Evolutionary conservation across 805 yeast genomes (phyloP).

Genomic region (Metschnikowia kunwiensis): DNA sequence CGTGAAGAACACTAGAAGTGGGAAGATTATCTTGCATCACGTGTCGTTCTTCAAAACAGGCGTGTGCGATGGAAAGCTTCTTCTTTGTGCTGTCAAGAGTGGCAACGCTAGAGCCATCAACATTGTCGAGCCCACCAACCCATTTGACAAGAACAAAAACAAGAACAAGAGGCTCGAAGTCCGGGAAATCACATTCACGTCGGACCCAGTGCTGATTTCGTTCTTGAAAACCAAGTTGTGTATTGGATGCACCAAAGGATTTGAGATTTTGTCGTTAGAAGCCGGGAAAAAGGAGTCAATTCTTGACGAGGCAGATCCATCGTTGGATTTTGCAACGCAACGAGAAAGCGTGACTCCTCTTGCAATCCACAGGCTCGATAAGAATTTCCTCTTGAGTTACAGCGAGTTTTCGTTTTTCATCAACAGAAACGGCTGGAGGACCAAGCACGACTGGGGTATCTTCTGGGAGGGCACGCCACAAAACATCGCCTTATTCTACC

Average conservation of each 20-base stretch:
- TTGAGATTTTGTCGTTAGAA: constrained; percentile 86
- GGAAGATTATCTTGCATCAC: constrained; percentile 80
- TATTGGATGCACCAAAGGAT: constrained; percentile 95
- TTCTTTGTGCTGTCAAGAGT: constrained; percentile 85
- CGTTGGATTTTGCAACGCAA: constrained; percentile 87
- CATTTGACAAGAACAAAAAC: constrained; percentile 61
- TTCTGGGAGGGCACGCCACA: constrained; percentile 97
- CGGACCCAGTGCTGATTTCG: constrained; percentile 90
- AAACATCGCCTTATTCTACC: constrained; percentile 89
- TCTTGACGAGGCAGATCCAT: constrained; percentile 97
- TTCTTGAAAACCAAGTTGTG: constrained; percentile 85
- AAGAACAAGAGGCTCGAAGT: constrained; percentile 60
- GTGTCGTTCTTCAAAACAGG: constrained; percentile 91
- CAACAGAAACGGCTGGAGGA: constrained; percentile 94
- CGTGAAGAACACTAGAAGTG: constrained; percentile 54
- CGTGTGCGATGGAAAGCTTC: constrained; percentile 81
- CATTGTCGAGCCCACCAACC: constrained; percentile 87
- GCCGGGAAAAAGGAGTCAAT: constrained; percentile 84
- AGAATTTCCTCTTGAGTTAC: constrained; percentile 83
- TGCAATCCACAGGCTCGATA: constrained; percentile 85
- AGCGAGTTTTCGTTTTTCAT: constrained; percentile 93
- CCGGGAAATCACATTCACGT: constrained; percentile 73
- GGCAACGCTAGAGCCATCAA: constrained; percentile 77
- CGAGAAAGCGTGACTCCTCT: constrained; percentile 79
- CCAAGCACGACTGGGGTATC: constrained; percentile 88